phyloP scores from a whole-genome alignment of 2,329 filamentous ascomycete species.

The Laburnicola sp. region DNA sequence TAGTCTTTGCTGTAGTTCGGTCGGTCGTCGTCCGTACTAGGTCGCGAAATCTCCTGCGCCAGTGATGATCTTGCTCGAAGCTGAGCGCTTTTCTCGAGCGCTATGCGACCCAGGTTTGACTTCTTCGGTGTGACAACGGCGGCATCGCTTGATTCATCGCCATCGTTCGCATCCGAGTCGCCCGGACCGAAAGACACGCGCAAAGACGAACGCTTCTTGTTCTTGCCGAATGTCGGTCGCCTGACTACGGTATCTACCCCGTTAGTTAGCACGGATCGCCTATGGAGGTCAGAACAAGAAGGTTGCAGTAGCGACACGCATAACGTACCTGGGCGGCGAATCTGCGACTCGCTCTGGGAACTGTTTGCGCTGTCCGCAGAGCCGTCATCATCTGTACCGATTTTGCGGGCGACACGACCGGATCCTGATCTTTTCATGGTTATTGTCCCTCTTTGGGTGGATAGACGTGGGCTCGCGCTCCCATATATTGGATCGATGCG shows the following conservation, averaged over 20 bases:
- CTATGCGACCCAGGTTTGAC: slow-evolving; percentile 63
- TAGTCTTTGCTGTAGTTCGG: slow-evolving; percentile 87
- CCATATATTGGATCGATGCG: too few species aligned
- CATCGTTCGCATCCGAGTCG: slow-evolving; percentile 56
- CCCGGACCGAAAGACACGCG: slow-evolving; percentile 76
- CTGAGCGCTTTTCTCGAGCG: slow-evolving; percentile 68
- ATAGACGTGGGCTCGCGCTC: neutral
- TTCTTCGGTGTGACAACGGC: slow-evolving; percentile 66
- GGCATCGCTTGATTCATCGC: slow-evolving; percentile 52
- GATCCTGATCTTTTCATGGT: slow-evolving; percentile 61
- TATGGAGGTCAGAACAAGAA: slow-evolving; percentile 37
- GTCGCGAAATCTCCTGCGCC: slow-evolving; percentile 56
- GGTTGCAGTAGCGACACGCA: slow-evolving; percentile 24
- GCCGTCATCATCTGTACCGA: slow-evolving; percentile 69
- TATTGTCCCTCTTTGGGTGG: neutral
- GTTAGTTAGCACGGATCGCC: slow-evolving; percentile 50
- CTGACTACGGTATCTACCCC: slow-evolving; percentile 56
- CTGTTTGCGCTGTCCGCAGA: slow-evolving; percentile 33
- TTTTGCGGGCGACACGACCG: slow-evolving; percentile 73
- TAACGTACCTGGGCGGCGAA: slow-evolving; percentile 48
- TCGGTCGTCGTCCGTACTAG: slow-evolving; percentile 61
- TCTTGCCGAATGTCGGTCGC: slow-evolving; percentile 55
- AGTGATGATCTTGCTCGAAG: slow-evolving; percentile 57
- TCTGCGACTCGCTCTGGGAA: slow-evolving; percentile 36
- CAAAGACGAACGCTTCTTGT: slow-evolving; percentile 72